Evolutionary conservation across 345 rosid genomes (phyloP).

Genomic region (Cardamine chenopodiifolia): DNA sequence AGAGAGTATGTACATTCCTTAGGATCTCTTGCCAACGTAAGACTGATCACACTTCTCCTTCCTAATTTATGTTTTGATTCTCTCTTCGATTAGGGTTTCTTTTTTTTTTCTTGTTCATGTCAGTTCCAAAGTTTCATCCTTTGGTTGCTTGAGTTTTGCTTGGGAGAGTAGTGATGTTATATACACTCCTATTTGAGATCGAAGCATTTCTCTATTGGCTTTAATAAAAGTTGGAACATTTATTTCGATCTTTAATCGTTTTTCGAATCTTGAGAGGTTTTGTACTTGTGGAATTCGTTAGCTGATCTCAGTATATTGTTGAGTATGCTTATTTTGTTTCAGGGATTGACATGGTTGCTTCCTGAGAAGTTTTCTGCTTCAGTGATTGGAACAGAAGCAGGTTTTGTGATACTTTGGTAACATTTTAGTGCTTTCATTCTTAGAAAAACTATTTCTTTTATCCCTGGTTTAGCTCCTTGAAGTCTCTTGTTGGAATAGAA

Average conservation of each 20-base stretch:
- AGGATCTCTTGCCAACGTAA: conserved; percentile 94
- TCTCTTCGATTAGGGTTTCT: not conserved
- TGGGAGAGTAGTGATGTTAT: not conserved
- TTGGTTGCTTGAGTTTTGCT: not conserved
- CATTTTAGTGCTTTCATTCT: conserved; percentile 59
- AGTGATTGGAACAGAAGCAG: conserved; percentile 99
- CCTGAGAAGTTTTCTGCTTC: conserved; percentile 86
- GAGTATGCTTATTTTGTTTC: conserved; percentile 32
- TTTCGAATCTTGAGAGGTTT: not conserved
- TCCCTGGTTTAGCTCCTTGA: conserved; percentile 1
- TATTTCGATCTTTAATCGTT: not conserved
- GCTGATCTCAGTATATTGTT: not conserved
- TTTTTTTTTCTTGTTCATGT: not conserved
- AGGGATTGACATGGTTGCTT: conserved; percentile 98
- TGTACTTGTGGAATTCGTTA: not conserved
- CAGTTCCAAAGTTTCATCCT: conserved; percentile 1
- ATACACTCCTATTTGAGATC: conserved; percentile 11
- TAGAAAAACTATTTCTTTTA: conserved; percentile 11
- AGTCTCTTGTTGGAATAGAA: not conserved
- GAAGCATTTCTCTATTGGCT: not conserved
- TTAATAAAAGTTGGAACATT: not conserved
- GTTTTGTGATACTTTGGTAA: conserved; percentile 95
- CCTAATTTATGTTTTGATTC: not conserved
- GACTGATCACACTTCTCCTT: conserved; percentile 23
- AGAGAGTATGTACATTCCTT: conserved; percentile 84